Evolutionary conservation across 2,329 filamentous ascomycete species (phyloP).

Genomic region (Cercospora zeina): DNA sequence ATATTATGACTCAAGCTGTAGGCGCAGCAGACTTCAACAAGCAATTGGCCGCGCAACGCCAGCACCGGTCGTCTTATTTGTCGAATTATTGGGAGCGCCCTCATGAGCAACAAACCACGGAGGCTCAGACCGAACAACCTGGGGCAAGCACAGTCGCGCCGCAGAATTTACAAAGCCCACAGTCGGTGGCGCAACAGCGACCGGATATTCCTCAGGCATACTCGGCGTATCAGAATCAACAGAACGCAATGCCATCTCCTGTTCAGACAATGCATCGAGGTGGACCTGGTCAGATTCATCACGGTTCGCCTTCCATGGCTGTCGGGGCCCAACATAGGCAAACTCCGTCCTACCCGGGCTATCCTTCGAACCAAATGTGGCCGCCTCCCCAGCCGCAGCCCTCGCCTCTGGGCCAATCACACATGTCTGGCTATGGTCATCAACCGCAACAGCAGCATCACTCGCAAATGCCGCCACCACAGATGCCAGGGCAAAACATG

Average conservation of each 20-base stretch:
- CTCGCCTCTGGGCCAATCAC: constrained; percentile 50
- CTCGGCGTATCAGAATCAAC: constrained; percentile 69
- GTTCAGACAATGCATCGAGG: constrained; percentile 67
- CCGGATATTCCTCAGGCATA: constrained; percentile 65
- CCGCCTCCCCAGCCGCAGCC: constrained; percentile 51
- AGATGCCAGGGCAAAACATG: constrained; percentile 51
- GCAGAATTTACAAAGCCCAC: constrained; percentile 51
- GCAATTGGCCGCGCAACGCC: constrained; percentile 74
- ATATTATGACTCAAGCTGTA: constrained; percentile 81
- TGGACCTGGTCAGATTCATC: constrained; percentile 60
- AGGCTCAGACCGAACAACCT: constrained; percentile 41
- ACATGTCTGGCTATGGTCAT: constrained; percentile 51
- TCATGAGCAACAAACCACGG: constrained; percentile 68
- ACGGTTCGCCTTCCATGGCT: constrained; percentile 61
- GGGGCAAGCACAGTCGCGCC: constrained; percentile 47
- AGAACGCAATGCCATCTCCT: constrained; percentile 71
- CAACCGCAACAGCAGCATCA: constrained; percentile 45
- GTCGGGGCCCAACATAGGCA: constrained; percentile 46
- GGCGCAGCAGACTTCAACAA: constrained; percentile 92
- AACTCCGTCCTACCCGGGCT: constrained; percentile 48
- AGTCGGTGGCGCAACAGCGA: constrained; percentile 51
- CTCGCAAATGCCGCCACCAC: constrained; percentile 53
- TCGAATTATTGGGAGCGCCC: constrained; percentile 79
- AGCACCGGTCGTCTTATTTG: constrained; percentile 75
- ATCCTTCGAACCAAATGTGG: constrained; percentile 52